These are phyloP conservation scores for Botrytis paeoniae DNA, from an alignment of 2,329 filamentous ascomycete species.

Conservation along the genomic window DNA sequence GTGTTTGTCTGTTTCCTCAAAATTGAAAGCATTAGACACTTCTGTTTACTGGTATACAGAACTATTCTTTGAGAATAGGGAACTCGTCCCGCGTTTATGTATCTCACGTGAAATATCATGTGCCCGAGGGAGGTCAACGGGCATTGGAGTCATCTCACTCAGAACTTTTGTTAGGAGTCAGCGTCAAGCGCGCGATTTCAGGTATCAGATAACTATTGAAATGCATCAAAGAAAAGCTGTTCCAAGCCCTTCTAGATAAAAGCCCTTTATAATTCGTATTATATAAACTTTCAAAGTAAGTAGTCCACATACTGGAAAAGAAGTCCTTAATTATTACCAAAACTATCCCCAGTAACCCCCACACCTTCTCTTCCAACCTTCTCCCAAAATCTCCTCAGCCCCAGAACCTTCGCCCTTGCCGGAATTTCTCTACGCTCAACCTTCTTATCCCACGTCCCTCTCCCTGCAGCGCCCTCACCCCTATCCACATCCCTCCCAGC, in stretches of 20 bases:
- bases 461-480: constrained; percentile 44
- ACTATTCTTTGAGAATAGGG: neutral
- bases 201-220: neutral
- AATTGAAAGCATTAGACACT: too few relatives aligned
- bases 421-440: constrained; percentile 46
- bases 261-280: too few relatives aligned
- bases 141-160: neutral
- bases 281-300: neutral
- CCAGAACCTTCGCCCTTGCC: constrained; percentile 50
- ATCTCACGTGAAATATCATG: neutral
- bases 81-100: neutral
- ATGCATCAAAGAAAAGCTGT: neutral
- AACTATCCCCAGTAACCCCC: neutral
- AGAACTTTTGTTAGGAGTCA: neutral
- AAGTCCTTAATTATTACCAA: neutral
- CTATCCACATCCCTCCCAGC: constrained; percentile 45
- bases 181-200: neutral
- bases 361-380: constrained; percentile 44
- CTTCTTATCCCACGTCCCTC: constrained; percentile 43
- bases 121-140: neutral
- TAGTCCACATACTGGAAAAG: neutral
- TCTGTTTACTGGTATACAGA: neutral
- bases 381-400: constrained; percentile 65
- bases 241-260: neutral
- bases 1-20: too few relatives aligned